Base-by-base conservation (phyloP, 176 grass and related monocot species). In the Avena sativa region DNA sequence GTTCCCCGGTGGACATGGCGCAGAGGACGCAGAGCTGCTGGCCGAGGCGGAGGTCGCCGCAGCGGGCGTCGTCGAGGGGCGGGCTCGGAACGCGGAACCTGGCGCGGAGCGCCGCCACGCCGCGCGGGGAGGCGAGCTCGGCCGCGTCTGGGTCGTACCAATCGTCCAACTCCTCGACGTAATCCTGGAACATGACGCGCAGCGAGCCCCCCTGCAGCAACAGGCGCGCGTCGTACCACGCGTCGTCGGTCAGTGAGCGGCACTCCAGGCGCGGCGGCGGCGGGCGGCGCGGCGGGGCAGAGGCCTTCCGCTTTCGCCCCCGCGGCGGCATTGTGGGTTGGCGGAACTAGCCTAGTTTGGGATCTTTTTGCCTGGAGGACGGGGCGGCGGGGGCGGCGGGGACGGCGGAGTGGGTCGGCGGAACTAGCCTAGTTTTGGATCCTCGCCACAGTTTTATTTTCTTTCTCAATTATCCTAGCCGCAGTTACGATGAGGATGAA, bases 111-210 rank as follows among this genome's bases (percentile, higher is more conserved):
- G 19, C 59, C 69, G 57, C 60, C 49, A 84, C 85, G 38, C 15
- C 85, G 48, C 8, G 12, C 62, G 43, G 38, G 51, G 43, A 28
- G 23, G 84, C 21, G 74, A 91, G 48, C 6, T 12, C 38, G 52
- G 5, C 9, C 11, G 80, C 64, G 57, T 6, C 6, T 52, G 85
- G 75, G 10, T 75, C 49, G 75, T 84, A 80, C 85, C 85, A 91
- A 48, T 87, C 85, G 81, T 91, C 89, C 25, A 0, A 12, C 48
- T 91, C 89, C 59, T 91, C 85, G 20, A 0, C 19, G 81, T 84
- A 91, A 13, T 67, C 23, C 85, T 91, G 85, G 89, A 75, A 91
- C 89, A 91, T 87, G 65, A 91, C 85, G 51, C 89, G 85, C 13
- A 84, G 75, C 38, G 49, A 81, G 74, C 81, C 49, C 52, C 49